Evolutionary conservation across 345 rosid genomes (phyloP).

Genomic region (Boechera divaricarpa): DNA sequence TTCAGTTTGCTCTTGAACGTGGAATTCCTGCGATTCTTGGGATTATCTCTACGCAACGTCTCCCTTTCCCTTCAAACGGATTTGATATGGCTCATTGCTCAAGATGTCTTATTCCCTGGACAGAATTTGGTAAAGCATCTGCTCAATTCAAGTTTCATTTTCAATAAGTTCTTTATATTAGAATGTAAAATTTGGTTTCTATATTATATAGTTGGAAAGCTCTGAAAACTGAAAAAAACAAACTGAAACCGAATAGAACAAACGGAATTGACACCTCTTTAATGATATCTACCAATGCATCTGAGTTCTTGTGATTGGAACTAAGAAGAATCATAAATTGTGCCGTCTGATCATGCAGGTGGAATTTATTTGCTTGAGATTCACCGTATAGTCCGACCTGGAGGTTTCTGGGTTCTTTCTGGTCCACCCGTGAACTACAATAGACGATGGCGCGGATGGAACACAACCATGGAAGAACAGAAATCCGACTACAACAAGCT

Average conservation of each 20-base stretch:
- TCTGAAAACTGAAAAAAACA: too few relatives aligned
- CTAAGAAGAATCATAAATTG: background rate
- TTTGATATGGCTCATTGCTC: conserved; percentile 99
- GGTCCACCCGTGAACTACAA: conserved; percentile 97
- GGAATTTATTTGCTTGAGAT: conserved; percentile 93
- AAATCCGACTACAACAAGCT: conserved; percentile 84
- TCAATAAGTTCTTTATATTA: too few relatives aligned
- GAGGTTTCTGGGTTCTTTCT: conserved; percentile 97
- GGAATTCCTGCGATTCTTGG: conserved; percentile 99
- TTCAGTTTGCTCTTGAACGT: conserved; percentile 96
- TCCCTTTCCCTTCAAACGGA: conserved; percentile 91
- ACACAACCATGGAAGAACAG: conserved; percentile 92
- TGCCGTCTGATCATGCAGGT: conserved; percentile 56
- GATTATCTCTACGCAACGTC: conserved; percentile 93
- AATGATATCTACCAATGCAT: background rate
- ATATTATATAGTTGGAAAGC: too few relatives aligned
- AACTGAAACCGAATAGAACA: background rate
- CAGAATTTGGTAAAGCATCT: conserved; percentile 83
- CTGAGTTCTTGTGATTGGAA: background rate
- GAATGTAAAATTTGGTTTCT: too few relatives aligned
- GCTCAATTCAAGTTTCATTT: too few relatives aligned
- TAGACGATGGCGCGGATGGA: conserved; percentile 92
- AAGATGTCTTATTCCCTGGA: conserved; percentile 99
- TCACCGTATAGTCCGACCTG: conserved; percentile 94
- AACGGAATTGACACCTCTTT: background rate